A percentile compares a stretch with the other conserved stretches of the same genome.
Evolutionary conservation across 2,329 filamentous ascomycete species (phyloP).

Genomic region (Hypocreales sp.): DNA sequence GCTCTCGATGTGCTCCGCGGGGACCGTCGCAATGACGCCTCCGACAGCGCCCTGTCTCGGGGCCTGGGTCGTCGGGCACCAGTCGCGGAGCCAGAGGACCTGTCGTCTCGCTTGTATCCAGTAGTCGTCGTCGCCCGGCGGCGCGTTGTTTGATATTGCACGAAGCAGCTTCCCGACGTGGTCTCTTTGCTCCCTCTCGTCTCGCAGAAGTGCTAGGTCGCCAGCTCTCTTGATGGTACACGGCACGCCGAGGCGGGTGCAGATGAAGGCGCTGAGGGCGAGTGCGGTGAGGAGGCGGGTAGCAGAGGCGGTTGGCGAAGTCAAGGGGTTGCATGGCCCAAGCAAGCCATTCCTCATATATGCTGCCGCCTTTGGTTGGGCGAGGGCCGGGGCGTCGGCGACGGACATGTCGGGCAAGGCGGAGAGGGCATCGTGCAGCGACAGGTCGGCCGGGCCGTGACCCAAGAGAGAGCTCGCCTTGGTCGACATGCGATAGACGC

Average conservation of each 20-base stretch:
- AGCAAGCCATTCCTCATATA: constrained; percentile 32
- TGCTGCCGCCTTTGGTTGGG: constrained; percentile 11
- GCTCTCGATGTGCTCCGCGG: constrained; percentile 46
- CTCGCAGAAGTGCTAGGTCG: constrained; percentile 48
- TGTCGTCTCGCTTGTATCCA: constrained; percentile 48
- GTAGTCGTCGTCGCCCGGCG: constrained; percentile 45
- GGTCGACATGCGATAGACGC: constrained; percentile 42
- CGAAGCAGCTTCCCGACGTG: constrained; percentile 45
- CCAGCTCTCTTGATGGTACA: constrained; percentile 37
- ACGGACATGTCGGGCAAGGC: constrained; percentile 24
- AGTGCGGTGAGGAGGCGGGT: constrained; percentile 47
- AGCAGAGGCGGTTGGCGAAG: constrained; percentile 38
- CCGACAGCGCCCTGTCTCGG: constrained; percentile 28
- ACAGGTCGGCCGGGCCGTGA: constrained; percentile 38
- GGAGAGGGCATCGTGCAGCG: constrained; percentile 30
- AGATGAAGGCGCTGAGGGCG: constrained; percentile 42
- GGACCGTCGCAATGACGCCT: constrained; percentile 48
- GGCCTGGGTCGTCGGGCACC: constrained; percentile 36
- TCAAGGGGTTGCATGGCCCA: constrained; percentile 46
- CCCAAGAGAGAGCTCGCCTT: constrained; percentile 42
- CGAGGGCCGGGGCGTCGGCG: constrained; percentile 8
- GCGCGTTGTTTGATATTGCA: constrained; percentile 28
- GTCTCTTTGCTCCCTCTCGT: constrained; percentile 46
- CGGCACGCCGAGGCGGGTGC: constrained; percentile 32
- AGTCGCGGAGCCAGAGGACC: constrained; percentile 58